Percentiles rank a stretch among this genome's conserved stretches.
phyloP scores from a whole-genome alignment of 2,329 filamentous ascomycete genomes.

The Dactylellina leptospora region DNA sequence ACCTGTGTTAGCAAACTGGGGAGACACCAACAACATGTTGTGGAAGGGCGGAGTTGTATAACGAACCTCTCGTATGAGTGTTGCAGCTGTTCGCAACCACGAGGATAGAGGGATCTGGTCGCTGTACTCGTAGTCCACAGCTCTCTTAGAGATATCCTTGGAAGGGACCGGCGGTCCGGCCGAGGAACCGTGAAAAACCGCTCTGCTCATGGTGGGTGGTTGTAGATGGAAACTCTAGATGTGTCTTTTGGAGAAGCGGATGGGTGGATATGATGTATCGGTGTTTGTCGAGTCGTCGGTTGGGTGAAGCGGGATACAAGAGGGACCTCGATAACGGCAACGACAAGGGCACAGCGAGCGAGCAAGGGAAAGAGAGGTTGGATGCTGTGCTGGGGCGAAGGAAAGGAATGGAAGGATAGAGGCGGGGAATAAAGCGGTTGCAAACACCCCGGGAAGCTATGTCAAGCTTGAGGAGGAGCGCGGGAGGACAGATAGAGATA shows the following conservation, averaged over 20 bases:
- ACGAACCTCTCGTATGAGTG: constrained; percentile 79
- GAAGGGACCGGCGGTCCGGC: constrained; percentile 71
- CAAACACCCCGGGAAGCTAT: not conserved
- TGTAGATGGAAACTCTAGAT: not conserved
- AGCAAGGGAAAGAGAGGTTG: not conserved
- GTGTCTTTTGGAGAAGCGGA: not conserved
- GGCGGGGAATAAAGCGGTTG: constrained; percentile 25
- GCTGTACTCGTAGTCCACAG: constrained; percentile 83
- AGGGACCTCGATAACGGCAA: not conserved
- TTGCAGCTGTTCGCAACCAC: constrained; percentile 83
- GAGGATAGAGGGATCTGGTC: constrained; percentile 77
- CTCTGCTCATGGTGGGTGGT: constrained; percentile 40
- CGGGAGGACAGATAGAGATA: constrained; percentile 19
- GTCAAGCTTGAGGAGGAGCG: constrained; percentile 1
- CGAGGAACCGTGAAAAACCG: constrained; percentile 58
- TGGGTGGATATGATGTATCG: not conserved
- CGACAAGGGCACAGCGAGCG: not conserved
- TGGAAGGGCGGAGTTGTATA: not conserved
- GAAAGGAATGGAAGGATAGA: not conserved
- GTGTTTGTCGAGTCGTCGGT: not conserved
- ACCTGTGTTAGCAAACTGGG: not conserved
- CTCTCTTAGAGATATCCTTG: constrained; percentile 78
- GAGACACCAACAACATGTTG: not conserved
- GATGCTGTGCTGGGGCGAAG: not conserved
- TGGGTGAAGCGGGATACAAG: not conserved